Conservation (phyloP, 2,329 filamentous ascomycete species). For the Sarocladium kiliense region DNA sequence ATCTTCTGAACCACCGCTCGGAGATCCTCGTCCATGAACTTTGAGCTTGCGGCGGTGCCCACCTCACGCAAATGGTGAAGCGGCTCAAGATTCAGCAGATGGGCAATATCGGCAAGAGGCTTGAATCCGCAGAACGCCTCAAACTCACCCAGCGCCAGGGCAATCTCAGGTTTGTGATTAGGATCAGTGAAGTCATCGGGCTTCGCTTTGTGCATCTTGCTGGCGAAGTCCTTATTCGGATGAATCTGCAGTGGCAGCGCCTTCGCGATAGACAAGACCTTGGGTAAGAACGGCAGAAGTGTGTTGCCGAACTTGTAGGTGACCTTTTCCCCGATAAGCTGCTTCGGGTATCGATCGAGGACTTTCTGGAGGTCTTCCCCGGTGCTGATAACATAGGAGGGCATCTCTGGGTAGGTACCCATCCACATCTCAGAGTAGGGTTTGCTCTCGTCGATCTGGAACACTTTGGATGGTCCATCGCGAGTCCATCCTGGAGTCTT, state of each 20-base stretch:
- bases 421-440: constrained; percentile 69
- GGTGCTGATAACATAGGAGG: constrained; percentile 57
- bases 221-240: constrained; percentile 63
- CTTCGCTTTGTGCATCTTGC: constrained; percentile 57
- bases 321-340: constrained; percentile 58
- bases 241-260: constrained; percentile 72
- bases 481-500: constrained; percentile 50
- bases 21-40: constrained; percentile 44
- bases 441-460: constrained; percentile 59
- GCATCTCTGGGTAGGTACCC: constrained; percentile 68
- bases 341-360: constrained; percentile 54
- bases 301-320: constrained; percentile 54
- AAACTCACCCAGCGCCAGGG: constrained; percentile 62
- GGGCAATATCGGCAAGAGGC: constrained; percentile 53
- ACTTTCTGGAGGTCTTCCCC: constrained; percentile 61
- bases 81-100: constrained; percentile 46
- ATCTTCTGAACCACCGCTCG: constrained; percentile 47
- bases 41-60: constrained; percentile 20
- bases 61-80: constrained; percentile 17
- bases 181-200: constrained; percentile 63
- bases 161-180: constrained; percentile 80
- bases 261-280: constrained; percentile 71
- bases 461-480: constrained; percentile 33
- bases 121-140: constrained; percentile 76
- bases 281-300: constrained; percentile 68